A percentile compares a stretch with the other conserved stretches of the same genome.
Conservation (phyloP, 176 grass and related monocot genomes). For the Hyparrhenia diplandra region DNA sequence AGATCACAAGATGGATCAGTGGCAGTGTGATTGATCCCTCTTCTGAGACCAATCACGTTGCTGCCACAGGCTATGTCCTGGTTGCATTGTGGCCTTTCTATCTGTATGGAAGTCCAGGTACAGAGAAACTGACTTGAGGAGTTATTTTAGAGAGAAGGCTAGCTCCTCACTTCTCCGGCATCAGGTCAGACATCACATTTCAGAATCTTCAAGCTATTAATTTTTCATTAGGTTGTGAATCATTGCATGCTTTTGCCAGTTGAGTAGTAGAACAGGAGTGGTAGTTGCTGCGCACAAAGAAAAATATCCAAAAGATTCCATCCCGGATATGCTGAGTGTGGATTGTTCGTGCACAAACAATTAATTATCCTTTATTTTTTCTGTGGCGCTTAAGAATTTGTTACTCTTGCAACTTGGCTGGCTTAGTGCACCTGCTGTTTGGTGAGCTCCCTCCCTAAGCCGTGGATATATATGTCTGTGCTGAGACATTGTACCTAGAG, state of each 20-base stretch:
- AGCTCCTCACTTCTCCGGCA: conserved; percentile 22
- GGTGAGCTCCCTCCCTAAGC: not conserved
- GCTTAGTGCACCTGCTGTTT: conserved; percentile 14
- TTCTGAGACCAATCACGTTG: not conserved
- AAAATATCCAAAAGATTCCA: conserved; percentile 31
- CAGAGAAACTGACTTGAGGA: conserved; percentile 40
- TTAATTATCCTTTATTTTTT: not conserved
- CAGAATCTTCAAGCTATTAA: conserved; percentile 32
- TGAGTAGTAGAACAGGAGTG: conserved; percentile 13
- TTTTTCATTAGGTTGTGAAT: conserved; percentile 9
- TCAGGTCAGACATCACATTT: conserved; percentile 40
- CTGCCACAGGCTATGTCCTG: conserved; percentile 14
- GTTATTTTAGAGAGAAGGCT: not conserved
- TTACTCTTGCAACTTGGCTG: not conserved
- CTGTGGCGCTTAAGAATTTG: not conserved
- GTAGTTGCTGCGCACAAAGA: conserved; percentile 18
- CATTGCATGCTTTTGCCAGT: conserved; percentile 24
- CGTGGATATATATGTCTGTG: too few species aligned
- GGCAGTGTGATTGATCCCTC: conserved; percentile 25
- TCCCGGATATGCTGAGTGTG: conserved; percentile 22
- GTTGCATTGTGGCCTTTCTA: not conserved
- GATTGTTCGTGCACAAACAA: not conserved
- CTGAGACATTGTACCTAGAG: too few species aligned
- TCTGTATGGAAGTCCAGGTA: conserved; percentile 33
- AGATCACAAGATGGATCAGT: not conserved